phyloP scores from a whole-genome alignment of 192 early-diverging fungal genomes.

The Rhizophagus clarus region DNA sequence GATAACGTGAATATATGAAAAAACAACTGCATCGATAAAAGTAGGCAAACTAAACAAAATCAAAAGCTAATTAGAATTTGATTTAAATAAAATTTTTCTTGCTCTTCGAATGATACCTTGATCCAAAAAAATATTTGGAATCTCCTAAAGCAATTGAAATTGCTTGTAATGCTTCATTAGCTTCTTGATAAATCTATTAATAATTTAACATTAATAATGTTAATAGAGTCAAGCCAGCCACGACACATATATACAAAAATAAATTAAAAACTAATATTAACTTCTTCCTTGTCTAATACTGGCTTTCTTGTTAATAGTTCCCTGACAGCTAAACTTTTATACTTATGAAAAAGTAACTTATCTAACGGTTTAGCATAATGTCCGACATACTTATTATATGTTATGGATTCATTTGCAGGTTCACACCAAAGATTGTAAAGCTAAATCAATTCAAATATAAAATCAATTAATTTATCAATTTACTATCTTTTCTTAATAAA shows the following conservation, averaged over 20 bases:
- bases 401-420: constrained; percentile 37
- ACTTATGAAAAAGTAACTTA: constrained; percentile 33
- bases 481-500: too few relatives aligned
- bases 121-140: constrained; percentile 52
- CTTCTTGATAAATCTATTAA: constrained; percentile 58
- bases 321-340: constrained; percentile 44
- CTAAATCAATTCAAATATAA: constrained; percentile 20
- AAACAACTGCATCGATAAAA: constrained; percentile 56
- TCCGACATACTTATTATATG: constrained; percentile 37
- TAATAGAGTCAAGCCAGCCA: neutral
- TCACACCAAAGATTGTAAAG: constrained; percentile 47
- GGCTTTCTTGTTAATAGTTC: constrained; percentile 63
- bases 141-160: constrained; percentile 53
- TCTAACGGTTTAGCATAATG: constrained; percentile 42
- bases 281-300: constrained; percentile 55
- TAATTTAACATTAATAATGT: constrained; percentile 22
- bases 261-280: constrained; percentile 22
- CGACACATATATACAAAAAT: neutral
- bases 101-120: constrained; percentile 40
- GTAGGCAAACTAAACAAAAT: constrained; percentile 43
- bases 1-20: constrained; percentile 62
- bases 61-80: neutral
- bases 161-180: constrained; percentile 50
- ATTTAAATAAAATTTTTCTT: neutral
- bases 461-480: too few relatives aligned